Conservation (phyloP, 2,329 filamentous ascomycete genomes). For the Blastomyces gilchristii region DNA sequence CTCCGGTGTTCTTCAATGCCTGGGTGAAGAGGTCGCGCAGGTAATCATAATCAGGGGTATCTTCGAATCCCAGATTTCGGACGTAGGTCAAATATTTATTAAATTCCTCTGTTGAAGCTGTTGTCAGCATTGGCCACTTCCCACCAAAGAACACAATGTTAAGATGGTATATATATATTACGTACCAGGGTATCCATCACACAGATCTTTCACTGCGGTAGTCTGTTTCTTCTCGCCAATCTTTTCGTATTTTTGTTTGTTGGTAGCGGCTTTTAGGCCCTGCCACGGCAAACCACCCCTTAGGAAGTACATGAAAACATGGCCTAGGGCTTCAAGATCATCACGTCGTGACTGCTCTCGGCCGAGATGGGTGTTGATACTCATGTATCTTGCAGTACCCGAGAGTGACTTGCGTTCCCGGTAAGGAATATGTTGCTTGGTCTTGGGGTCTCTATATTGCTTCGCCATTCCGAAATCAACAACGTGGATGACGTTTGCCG, state of each 20-base stretch:
- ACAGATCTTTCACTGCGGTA: constrained; percentile 90
- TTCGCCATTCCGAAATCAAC: constrained; percentile 99
- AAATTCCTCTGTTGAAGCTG: constrained; percentile 63
- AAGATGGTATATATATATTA: not conserved
- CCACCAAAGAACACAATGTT: too few species aligned
- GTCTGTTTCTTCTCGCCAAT: constrained; percentile 99
- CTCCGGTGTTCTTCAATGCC: constrained; percentile 84
- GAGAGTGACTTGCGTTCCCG: constrained; percentile 93
- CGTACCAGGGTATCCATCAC: constrained; percentile 74
- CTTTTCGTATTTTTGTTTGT: constrained; percentile 99
- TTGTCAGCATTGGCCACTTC: not conserved
- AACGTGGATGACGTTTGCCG: constrained; percentile 96
- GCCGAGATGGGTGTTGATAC: constrained; percentile 96
- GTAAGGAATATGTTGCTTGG: constrained; percentile 97
- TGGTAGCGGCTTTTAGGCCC: constrained; percentile 57
- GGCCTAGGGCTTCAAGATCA: constrained; percentile 75
- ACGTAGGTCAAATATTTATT: constrained; percentile 97
- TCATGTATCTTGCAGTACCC: constrained; percentile 96
- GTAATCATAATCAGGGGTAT: constrained; percentile 97
- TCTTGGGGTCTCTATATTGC: constrained; percentile 97
- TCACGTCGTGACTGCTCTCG: constrained; percentile 93
- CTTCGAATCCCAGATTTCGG: constrained; percentile 94
- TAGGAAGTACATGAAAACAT: constrained; percentile 62
- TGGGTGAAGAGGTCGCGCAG: constrained; percentile 93
- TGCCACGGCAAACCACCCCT: constrained; percentile 58